These are phyloP conservation scores for rapeseed (Brassica napus) DNA, from an alignment of 345 rosid genomes.

Conservation along the genomic window DNA sequence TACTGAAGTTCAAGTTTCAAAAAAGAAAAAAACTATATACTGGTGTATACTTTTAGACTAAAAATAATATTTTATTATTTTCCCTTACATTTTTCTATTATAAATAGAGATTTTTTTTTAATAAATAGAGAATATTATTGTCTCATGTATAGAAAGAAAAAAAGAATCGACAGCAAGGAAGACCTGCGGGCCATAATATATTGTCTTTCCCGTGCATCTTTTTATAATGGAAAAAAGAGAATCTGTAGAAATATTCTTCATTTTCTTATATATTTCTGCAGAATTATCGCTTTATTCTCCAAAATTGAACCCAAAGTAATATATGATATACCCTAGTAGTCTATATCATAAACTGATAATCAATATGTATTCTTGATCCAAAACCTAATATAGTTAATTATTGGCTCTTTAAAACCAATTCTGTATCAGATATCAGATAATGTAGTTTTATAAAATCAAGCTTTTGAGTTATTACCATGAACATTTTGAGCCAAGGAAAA, in stretches of 20 bases:
- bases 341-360: neutral
- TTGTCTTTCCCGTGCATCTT: slow-evolving; percentile 26
- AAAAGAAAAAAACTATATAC: neutral
- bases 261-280: neutral
- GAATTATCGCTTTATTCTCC: slow-evolving; percentile 7
- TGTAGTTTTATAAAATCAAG: slow-evolving; percentile 1
- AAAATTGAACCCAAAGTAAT: neutral
- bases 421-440: slow-evolving; percentile 1
- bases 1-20: too few relatives aligned
- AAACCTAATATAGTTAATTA: neutral
- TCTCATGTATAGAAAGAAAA: neutral
- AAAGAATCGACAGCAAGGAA: slow-evolving; percentile 16
- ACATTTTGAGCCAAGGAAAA: slow-evolving; percentile 1
- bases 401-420: neutral
- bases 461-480: slow-evolving; percentile 6
- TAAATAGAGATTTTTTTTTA: neutral
- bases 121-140: slow-evolving; percentile 22
- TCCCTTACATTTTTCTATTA: neutral
- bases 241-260: slow-evolving; percentile 3
- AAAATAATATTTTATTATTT: neutral
- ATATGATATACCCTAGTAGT: neutral
- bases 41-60: neutral
- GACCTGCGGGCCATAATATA: slow-evolving; percentile 39
- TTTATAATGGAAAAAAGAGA: slow-evolving; percentile 1
- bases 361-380: neutral